These are phyloP conservation scores for Starmerella potacharoeniae DNA, from an alignment of 805 yeast species.

Conservation along the genomic window DNA sequence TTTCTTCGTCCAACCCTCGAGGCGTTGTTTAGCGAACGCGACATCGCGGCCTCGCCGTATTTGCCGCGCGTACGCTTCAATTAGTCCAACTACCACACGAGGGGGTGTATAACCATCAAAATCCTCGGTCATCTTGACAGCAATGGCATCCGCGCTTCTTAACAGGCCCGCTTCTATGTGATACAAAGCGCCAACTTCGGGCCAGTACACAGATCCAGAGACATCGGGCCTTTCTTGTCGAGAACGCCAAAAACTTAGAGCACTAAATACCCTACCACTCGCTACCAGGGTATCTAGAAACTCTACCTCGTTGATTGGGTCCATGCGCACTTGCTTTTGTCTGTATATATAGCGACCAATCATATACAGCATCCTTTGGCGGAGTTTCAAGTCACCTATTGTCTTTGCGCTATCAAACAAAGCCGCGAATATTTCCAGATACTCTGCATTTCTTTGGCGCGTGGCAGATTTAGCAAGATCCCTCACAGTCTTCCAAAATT, in stretches of 20 bases:
- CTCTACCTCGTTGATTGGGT: slow-evolving; percentile 24
- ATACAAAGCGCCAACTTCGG: slow-evolving; percentile 21
- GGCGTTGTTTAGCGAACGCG: neutral
- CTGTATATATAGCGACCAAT: slow-evolving; percentile 19
- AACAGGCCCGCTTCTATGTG: slow-evolving; percentile 20
- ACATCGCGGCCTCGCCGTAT: neutral
- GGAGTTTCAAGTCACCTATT: neutral
- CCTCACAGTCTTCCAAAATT: slow-evolving; percentile 17
- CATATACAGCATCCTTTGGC: slow-evolving; percentile 6
- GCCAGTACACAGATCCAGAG: slow-evolving; percentile 16
- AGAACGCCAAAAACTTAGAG: slow-evolving; percentile 19
- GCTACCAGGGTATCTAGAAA: slow-evolving; percentile 21
- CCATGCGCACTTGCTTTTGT: slow-evolving; percentile 20
- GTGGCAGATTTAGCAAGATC: slow-evolving; percentile 5
- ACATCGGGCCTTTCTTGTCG: slow-evolving; percentile 17
- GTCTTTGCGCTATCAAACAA: slow-evolving; percentile 22
- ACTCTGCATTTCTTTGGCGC: neutral
- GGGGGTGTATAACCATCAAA: slow-evolving; percentile 7
- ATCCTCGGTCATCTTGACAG: neutral
- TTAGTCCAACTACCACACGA: slow-evolving; percentile 10
- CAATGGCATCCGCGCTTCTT: slow-evolving; percentile 13
- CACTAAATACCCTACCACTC: slow-evolving; percentile 13
- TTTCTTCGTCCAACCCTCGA: slow-evolving; percentile 5
- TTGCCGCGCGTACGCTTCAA: slow-evolving; percentile 7
- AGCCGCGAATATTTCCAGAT: slow-evolving; percentile 13